phyloP scores from a whole-genome alignment of 768 basidiomycete genomes.

The Tubosaeta sp. region DNA sequence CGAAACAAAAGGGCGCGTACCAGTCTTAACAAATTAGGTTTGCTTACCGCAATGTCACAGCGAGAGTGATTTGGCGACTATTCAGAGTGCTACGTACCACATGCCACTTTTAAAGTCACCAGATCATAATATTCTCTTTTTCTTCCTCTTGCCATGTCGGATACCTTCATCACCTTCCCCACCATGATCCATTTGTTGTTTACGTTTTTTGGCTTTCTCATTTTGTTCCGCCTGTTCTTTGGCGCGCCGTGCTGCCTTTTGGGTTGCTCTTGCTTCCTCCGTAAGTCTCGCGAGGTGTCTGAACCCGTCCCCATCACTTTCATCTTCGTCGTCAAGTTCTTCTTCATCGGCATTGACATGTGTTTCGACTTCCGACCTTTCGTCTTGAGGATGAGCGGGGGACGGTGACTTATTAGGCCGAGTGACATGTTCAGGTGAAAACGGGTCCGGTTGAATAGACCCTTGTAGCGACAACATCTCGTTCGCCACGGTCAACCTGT shows the following conservation, averaged over 20 bases:
- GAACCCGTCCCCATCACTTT: conserved; percentile 31
- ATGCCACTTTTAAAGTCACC: not conserved
- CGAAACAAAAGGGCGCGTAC: not conserved
- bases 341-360: conserved; percentile 8
- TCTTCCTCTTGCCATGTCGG: conserved; percentile 11
- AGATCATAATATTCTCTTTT: conserved; percentile 7
- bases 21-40: not conserved
- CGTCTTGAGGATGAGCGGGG: conserved; percentile 4
- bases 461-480: conserved; percentile 90
- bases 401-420: conserved; percentile 14
- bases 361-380: conserved; percentile 16
- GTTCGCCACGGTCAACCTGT: conserved; percentile 82
- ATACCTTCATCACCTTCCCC: conserved; percentile 6
- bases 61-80: not conserved
- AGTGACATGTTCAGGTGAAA: conserved; percentile 55
- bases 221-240: conserved; percentile 26
- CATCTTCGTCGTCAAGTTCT: conserved; percentile 12
- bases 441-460: conserved; percentile 73
- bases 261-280: conserved; percentile 27
- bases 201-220: conserved; percentile 30
- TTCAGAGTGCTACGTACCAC: not conserved
- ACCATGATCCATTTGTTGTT: conserved; percentile 21
- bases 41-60: not conserved
- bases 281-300: conserved; percentile 27
- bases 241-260: conserved; percentile 20